These are phyloP conservation scores for Magnusiomyces tetraspermus DNA, from an alignment of 1,139 yeast genomes.

Conservation along the genomic window DNA sequence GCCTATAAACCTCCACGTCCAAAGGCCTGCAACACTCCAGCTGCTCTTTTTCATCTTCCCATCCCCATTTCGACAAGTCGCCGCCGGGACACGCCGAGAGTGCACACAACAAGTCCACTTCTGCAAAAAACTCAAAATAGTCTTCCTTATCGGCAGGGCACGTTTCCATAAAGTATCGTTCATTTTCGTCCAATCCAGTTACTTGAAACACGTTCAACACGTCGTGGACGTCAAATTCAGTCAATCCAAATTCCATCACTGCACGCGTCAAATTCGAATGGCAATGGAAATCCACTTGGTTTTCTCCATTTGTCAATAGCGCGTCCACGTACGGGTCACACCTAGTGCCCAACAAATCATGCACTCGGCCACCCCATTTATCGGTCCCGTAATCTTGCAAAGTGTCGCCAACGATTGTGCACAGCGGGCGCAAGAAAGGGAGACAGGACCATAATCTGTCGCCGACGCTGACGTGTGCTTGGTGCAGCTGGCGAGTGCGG, in stretches of 20 bases:
- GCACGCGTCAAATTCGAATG: conserved; percentile 57
- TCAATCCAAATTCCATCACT: conserved; percentile 48
- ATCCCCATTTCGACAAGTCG: conserved; percentile 58
- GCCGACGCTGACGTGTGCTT: conserved; percentile 54
- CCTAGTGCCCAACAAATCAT: conserved; percentile 58
- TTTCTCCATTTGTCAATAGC: conserved; percentile 49
- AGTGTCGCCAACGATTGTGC: conserved; percentile 54
- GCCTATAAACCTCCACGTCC: conserved; percentile 49
- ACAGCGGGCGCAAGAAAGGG: conserved; percentile 54
- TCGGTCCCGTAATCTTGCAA: conserved; percentile 46
- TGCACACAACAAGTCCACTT: conserved; percentile 54
- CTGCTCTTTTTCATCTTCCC: conserved; percentile 47
- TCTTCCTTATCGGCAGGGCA: conserved; percentile 52
- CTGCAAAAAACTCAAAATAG: conserved; percentile 59
- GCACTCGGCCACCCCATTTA: conserved; percentile 58
- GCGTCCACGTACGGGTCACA: conserved; percentile 64
- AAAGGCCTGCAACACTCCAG: conserved; percentile 53
- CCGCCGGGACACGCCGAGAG: conserved; percentile 67
- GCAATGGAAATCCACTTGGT: conserved; percentile 57
- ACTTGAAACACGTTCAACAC: conserved; percentile 62
- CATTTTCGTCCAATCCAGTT: conserved; percentile 55
- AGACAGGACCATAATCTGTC: conserved; percentile 58
- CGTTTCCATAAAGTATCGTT: conserved; percentile 62
- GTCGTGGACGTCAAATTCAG: conserved; percentile 60
- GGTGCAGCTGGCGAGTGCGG: conserved; percentile 55